Conservation (phyloP, 2,329 filamentous ascomycete genomes). For the Alternaria arborescens region DNA sequence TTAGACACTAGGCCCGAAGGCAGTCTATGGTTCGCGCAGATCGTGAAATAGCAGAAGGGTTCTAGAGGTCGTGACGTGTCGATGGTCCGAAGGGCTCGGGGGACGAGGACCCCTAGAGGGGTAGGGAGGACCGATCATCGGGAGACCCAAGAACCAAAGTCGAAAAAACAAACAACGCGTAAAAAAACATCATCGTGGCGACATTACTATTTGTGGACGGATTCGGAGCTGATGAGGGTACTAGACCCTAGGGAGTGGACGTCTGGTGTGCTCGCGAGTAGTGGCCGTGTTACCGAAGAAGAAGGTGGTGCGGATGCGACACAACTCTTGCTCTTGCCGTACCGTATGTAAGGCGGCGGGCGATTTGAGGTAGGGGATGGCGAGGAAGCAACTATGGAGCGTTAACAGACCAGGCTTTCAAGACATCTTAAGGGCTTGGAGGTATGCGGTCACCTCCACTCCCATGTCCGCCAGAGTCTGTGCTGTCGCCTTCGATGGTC, state of each 20-base stretch:
- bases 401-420: slow-evolving; percentile 35
- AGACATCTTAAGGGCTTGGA: slow-evolving; percentile 38
- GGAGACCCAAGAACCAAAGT: slow-evolving; percentile 34
- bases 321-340: slow-evolving; percentile 9
- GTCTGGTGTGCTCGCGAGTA: slow-evolving; percentile 26
- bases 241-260: slow-evolving; percentile 40
- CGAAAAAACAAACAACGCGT: slow-evolving; percentile 28
- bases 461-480: slow-evolving; percentile 38
- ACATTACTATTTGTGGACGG: slow-evolving; percentile 39
- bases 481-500: slow-evolving; percentile 86
- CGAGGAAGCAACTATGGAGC: slow-evolving; percentile 34
- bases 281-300: slow-evolving; percentile 25
- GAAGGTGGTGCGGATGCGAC: slow-evolving; percentile 16
- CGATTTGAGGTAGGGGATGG: slow-evolving; percentile 26
- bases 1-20: slow-evolving; percentile 34
- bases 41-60: slow-evolving; percentile 6
- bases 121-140: slow-evolving; percentile 20
- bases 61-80: background rate
- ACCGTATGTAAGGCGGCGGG: slow-evolving; percentile 14
- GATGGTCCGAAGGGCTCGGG: background rate
- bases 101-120: background rate
- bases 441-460: slow-evolving; percentile 46
- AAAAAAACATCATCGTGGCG: slow-evolving; percentile 44
- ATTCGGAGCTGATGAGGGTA: slow-evolving; percentile 41
- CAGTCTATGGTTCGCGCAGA: slow-evolving; percentile 21